Evolutionary conservation across 768 basidiomycete genomes (phyloP), one percentile per base, ranked within the genome.

Genomic region (Cystofilobasidium capitatum): DNA sequence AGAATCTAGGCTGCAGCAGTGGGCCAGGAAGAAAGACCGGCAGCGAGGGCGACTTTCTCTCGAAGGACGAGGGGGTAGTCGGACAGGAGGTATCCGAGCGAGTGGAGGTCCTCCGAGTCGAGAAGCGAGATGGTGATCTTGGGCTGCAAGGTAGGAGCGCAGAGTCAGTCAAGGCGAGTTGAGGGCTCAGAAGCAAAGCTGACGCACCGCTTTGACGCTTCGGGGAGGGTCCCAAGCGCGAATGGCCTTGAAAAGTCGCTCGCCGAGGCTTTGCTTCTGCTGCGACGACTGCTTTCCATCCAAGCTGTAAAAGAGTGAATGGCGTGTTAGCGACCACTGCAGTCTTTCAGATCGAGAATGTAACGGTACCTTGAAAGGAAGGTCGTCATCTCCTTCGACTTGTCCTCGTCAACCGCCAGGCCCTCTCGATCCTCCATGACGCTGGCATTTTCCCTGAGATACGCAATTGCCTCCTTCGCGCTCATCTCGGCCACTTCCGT

Each of bases 11-110:
- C n/a, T n/a, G n/a, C n/a, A n/a, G n/a, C n/a, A n/a, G n/a, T n/a
- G n/a, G 51, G 51, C 51, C 51, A 55, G 13, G 51, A 31, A 14
- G 51, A n/a, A 3, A 55, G 31, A 17, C 31, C 31, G 20, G 65
- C 39, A 31, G 54, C 64, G 36, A 65, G 59, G 29, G 71, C 42
- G 20, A 73, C 76, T 78, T 91, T 91, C 75, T 89, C 88, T 78
- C 88, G 91, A 68, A 92, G 80, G 2, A 91, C 82, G 10, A 83
- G 78, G 14, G 88, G 87, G 76, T 89, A 91, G 74, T 88, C 88
- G 76, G 90, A 88, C 85, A 89, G 86, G 49, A 93, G 81, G 75
- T 90, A 88, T 8, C 88, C 87, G 57, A 93, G 82, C 6, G 89
- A 81, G 49, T 87, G 83, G 29, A 93, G 81, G 73, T 94, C 91